These are phyloP conservation scores for Didymella pinodella DNA, from an alignment of 2,329 filamentous ascomycete genomes.

Conservation along the genomic window DNA sequence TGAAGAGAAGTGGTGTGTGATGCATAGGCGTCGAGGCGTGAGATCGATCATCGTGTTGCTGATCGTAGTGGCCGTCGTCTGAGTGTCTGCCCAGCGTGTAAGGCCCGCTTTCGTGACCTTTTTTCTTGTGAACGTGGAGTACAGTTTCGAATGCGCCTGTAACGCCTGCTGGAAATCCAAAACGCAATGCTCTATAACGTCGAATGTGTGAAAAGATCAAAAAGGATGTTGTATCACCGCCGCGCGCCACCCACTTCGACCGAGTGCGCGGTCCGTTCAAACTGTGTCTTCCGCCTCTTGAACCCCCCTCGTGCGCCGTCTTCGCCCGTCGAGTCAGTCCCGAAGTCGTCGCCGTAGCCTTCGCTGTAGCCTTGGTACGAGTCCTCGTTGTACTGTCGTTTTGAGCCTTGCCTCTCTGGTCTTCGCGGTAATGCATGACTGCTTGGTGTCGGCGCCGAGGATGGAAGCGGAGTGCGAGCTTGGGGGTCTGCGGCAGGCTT, in stretches of 20 bases:
- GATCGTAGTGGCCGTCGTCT: conserved; percentile 6
- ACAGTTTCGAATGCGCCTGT: conserved; percentile 9
- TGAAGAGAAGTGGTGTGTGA: conserved; percentile 7
- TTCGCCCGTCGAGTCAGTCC: conserved; percentile 72
- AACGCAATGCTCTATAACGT: conserved; percentile 19
- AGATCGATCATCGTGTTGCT: conserved; percentile 1
- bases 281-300: conserved; percentile 48
- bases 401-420: conserved; percentile 72
- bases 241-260: conserved; percentile 49
- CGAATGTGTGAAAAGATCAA: conserved; percentile 17
- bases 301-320: conserved; percentile 59
- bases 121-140: conserved; percentile 17
- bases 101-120: conserved; percentile 14
- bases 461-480: conserved; percentile 30
- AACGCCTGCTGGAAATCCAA: conserved; percentile 20
- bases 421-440: conserved; percentile 56
- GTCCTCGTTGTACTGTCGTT: conserved; percentile 77
- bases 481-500: conserved; percentile 37
- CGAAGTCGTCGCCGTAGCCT: conserved; percentile 73
- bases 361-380: conserved; percentile 79
- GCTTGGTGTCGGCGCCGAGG: conserved; percentile 43
- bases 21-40: conserved; percentile 1
- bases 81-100: conserved; percentile 10
- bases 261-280: conserved; percentile 46
- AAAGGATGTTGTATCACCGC: conserved; percentile 32